Conservation (phyloP, 208 protist genomes). For the Trypanosoma cruzi region DNA sequence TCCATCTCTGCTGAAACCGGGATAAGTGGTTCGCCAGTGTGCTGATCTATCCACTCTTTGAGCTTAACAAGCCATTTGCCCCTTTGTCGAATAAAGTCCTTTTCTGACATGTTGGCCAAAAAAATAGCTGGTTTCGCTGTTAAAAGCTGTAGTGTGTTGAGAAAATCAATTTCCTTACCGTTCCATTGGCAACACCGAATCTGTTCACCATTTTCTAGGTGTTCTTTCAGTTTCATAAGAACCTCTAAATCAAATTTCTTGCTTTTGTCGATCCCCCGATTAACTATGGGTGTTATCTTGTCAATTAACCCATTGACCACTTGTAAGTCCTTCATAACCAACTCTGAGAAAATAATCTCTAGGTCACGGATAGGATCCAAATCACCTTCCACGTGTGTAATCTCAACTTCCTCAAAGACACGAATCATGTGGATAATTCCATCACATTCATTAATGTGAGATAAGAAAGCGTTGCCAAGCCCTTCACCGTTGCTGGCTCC, state of each 20-base stretch:
- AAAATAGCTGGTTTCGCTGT: constrained; percentile 99
- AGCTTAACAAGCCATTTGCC: constrained; percentile 98
- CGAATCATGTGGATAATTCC: constrained; percentile 99
- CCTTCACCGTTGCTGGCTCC: constrained; percentile 97
- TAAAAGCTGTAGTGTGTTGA: constrained; percentile 96
- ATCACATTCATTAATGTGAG: constrained; percentile 97
- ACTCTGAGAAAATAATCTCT: constrained; percentile 98
- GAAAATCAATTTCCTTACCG: constrained; percentile 94
- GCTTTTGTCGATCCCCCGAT: constrained; percentile 91
- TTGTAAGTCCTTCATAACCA: constrained; percentile 98
- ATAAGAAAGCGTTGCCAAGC: constrained; percentile 99
- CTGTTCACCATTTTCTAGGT: constrained; percentile 90
- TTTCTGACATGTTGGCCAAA: constrained; percentile 98
- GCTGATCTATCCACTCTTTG: constrained; percentile 96
- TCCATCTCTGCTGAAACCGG: constrained; percentile 97
- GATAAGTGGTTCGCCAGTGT: constrained; percentile 96
- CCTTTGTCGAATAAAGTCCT: constrained; percentile 96
- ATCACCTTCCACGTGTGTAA: constrained; percentile 98
- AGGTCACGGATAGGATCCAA: constrained; percentile 98
- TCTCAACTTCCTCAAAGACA: constrained; percentile 96
- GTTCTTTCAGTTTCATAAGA: constrained; percentile 75
- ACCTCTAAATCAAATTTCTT: constrained; percentile 92
- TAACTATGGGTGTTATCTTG: constrained; percentile 91
- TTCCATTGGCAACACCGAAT: constrained; percentile 94
- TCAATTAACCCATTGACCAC: constrained; percentile 83